These are phyloP conservation scores for Cystoisospora suis DNA, from an alignment of 169 alveolate species.

Conservation along the genomic window DNA sequence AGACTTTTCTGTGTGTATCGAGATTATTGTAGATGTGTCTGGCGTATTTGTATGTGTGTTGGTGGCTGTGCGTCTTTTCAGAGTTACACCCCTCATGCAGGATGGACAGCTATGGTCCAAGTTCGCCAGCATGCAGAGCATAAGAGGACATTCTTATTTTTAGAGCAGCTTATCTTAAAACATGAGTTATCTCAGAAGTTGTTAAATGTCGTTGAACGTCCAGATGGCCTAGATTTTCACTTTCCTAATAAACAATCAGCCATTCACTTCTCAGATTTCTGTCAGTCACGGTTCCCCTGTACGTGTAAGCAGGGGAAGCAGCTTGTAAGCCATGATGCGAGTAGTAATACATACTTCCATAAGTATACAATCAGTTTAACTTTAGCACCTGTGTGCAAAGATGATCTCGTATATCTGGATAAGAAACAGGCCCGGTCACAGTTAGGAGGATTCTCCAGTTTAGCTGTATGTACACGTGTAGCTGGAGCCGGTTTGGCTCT, in stretches of 20 bases:
- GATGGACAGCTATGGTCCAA: constrained; percentile 94
- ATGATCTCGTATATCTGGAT: constrained; percentile 95
- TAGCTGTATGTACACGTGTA: constrained; percentile 84
- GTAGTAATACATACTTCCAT: constrained; percentile 80
- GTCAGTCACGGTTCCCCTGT: constrained; percentile 70
- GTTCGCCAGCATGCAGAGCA: constrained; percentile 96
- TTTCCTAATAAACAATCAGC: constrained; percentile 94
- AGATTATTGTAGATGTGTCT: too few relatives aligned
- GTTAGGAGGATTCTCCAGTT: constrained; percentile 92
- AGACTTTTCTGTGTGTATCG: background rate
- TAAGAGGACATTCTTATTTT: constrained; percentile 93
- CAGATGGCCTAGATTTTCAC: constrained; percentile 98
- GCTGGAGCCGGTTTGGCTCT: constrained; percentile 80
- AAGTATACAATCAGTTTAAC: constrained; percentile 93
- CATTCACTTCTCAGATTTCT: constrained; percentile 93
- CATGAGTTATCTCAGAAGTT: constrained; percentile 74
- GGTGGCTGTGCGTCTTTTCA: background rate
- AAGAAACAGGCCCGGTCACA: constrained; percentile 78
- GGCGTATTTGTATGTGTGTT: background rate
- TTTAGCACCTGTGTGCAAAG: constrained; percentile 95
- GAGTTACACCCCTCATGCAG: constrained; percentile 96
- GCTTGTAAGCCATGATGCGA: constrained; percentile 83
- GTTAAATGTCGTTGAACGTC: constrained; percentile 89
- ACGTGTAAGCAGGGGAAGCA: background rate
- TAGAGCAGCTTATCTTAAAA: constrained; percentile 96